Evolutionary conservation across 345 rosid species (phyloP).

Genomic region (Aethionema arabicum): DNA sequence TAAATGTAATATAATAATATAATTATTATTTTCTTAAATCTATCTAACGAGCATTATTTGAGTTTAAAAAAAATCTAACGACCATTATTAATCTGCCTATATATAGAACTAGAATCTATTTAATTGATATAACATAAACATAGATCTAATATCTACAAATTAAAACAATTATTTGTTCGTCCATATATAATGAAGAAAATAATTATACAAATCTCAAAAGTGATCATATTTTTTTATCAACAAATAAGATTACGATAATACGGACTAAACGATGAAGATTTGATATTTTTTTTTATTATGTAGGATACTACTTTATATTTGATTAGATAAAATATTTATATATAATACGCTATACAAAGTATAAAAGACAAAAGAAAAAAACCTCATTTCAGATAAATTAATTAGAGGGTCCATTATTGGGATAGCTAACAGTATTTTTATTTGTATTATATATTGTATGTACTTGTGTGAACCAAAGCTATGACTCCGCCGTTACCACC

Average conservation of each 20-base stretch:
- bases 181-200: not conserved
- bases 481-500: too few relatives aligned
- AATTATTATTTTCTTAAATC: too few relatives aligned
- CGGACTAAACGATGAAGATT: conserved; percentile 12
- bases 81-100: too few relatives aligned
- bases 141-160: conserved; percentile 5
- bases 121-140: not conserved
- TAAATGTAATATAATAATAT: too few relatives aligned
- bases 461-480: conserved; percentile 19
- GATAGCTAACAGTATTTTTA: conserved; percentile 8
- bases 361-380: not conserved
- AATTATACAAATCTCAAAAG: conserved; percentile 8
- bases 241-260: conserved; percentile 18
- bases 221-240: conserved; percentile 4
- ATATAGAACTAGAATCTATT: too few relatives aligned
- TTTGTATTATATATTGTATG: conserved; percentile 15
- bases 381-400: not conserved
- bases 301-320: not conserved
- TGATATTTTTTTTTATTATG: not conserved
- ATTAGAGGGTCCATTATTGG: conserved; percentile 20
- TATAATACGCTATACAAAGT: not conserved
- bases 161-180: not conserved
- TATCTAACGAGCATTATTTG: too few relatives aligned
- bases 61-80: too few relatives aligned
- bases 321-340: not conserved